Conservation (phyloP, 768 basidiomycete genomes). For the Russula emetica region DNA sequence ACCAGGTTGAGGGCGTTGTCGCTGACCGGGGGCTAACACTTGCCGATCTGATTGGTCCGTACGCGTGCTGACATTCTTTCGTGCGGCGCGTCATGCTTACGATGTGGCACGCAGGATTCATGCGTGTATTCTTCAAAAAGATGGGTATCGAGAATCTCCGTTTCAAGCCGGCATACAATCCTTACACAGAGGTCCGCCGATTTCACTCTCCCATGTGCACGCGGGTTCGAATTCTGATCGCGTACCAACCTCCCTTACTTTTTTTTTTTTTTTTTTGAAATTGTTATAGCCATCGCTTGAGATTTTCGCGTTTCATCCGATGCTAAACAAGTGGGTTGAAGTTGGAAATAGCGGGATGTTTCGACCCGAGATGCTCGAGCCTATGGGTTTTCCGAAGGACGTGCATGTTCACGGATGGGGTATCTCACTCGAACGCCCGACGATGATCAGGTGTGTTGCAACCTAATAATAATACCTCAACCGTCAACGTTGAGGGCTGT, state of each 20-base stretch:
- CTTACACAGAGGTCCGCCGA: conserved; percentile 82
- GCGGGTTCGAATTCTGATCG: conserved; percentile 12
- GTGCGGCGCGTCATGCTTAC: neutral
- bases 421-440: conserved; percentile 88
- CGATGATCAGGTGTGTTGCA: conserved; percentile 86
- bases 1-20: conserved; percentile 99
- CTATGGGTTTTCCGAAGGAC: conserved; percentile 97
- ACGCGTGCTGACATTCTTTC: neutral
- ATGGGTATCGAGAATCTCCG: conserved; percentile 92
- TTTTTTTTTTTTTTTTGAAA: neutral
- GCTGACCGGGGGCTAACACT: conserved; percentile 90
- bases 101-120: conserved; percentile 63
- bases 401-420: conserved; percentile 98
- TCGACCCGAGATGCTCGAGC: conserved; percentile 98
- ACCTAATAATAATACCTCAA: neutral
- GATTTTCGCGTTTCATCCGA: conserved; percentile 97
- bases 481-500: neutral
- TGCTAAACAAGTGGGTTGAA: conserved; percentile 92
- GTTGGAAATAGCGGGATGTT: conserved; percentile 99
- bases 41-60: conserved; percentile 86
- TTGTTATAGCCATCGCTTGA: conserved; percentile 79
- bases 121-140: conserved; percentile 97
- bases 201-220: conserved; percentile 6
- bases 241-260: neutral
- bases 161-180: conserved; percentile 99